A percentile compares a stretch with the other conserved stretches of the same genome.
phyloP scores from a whole-genome alignment of 2,329 filamentous ascomycete genomes.

The Cordyceps pruinosa region DNA sequence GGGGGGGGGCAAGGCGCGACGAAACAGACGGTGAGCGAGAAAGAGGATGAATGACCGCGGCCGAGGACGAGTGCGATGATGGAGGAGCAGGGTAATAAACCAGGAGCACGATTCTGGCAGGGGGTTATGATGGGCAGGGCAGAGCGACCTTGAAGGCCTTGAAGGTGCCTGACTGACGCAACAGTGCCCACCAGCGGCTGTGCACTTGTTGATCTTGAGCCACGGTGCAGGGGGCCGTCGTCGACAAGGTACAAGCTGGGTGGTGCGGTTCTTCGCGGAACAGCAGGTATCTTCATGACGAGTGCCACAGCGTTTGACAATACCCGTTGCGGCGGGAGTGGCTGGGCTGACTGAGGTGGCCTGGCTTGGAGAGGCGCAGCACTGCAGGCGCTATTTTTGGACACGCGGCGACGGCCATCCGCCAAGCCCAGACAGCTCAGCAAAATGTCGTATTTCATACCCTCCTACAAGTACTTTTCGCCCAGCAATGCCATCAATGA shows the following conservation, averaged over 20 bases:
- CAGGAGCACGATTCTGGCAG: neutral
- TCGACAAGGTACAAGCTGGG: neutral
- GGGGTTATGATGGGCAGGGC: neutral
- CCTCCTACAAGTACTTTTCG: neutral
- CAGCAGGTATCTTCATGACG: neutral
- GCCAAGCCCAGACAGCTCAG: neutral
- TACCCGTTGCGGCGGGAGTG: neutral
- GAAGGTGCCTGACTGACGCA: slow-evolving; percentile 8
- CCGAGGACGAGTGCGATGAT: neutral
- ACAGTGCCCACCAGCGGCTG: neutral
- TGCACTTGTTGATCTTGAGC: neutral
- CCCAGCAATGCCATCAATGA: no score
- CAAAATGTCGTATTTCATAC: neutral
- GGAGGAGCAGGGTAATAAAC: slow-evolving; percentile 2
- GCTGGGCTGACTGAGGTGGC: neutral
- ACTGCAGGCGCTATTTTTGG: neutral
- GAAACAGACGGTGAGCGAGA: neutral
- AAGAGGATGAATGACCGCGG: neutral
- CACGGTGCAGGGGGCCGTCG: neutral
- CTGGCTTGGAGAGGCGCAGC: neutral
- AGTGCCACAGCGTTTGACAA: neutral
- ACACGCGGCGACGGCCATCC: neutral
- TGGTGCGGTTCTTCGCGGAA: neutral
- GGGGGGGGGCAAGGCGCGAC: no score
- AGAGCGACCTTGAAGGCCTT: neutral